Evolutionary conservation across 2,329 filamentous ascomycete species (phyloP).

Genomic region (Ophiostoma sp.): DNA sequence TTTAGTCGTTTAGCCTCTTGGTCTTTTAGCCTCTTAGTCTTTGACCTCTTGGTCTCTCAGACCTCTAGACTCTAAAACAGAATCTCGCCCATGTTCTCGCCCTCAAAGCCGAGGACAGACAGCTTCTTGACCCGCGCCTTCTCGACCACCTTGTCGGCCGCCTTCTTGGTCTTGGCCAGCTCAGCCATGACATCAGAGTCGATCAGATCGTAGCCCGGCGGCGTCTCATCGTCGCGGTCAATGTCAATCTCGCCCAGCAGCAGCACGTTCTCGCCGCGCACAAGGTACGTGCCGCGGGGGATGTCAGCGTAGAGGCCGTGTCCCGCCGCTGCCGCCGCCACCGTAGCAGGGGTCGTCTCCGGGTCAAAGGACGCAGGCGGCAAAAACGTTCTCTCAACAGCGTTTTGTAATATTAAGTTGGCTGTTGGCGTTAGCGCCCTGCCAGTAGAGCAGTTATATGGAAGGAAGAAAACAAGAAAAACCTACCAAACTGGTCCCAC

Average conservation of each 20-base stretch:
- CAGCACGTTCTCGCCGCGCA: slow-evolving; percentile 94
- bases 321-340: slow-evolving; percentile 34
- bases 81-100: slow-evolving; percentile 72
- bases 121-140: slow-evolving; percentile 67
- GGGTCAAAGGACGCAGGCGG: slow-evolving; percentile 40
- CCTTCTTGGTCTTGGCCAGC: slow-evolving; percentile 66
- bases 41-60: neutral
- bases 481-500: slow-evolving; percentile 91
- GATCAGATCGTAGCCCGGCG: slow-evolving; percentile 56
- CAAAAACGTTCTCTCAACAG: slow-evolving; percentile 80
- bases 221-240: slow-evolving; percentile 87
- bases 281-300: slow-evolving; percentile 78
- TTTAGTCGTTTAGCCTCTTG: no score
- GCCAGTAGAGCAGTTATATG: neutral
- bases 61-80: slow-evolving; percentile 45
- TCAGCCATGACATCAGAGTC: slow-evolving; percentile 52
- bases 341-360: slow-evolving; percentile 29
- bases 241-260: slow-evolving; percentile 94
- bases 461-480: neutral
- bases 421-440: slow-evolving; percentile 45
- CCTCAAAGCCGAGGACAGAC: slow-evolving; percentile 76
- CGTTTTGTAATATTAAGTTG: slow-evolving; percentile 91
- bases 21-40: no score
- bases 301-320: slow-evolving; percentile 73
- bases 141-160: slow-evolving; percentile 63